Evolutionary conservation across 208 protist genomes (phyloP).

Genomic region (Trypanosomatidae sp.): DNA sequence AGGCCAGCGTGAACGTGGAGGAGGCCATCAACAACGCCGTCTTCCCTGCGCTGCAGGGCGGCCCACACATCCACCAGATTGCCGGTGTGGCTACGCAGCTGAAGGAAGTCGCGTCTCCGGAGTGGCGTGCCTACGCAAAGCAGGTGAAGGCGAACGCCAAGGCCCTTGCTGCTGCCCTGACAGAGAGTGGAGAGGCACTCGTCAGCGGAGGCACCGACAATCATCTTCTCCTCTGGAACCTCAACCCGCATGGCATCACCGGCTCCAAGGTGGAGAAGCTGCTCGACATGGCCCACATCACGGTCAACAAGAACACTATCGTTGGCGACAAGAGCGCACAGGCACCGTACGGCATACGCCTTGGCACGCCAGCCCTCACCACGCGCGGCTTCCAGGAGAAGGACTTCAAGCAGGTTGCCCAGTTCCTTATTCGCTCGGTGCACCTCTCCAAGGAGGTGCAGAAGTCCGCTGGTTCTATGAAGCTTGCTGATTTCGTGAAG

Average conservation of each 20-base stretch:
- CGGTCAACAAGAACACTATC: constrained; percentile 98
- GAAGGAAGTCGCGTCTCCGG: constrained; percentile 93
- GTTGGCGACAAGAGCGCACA: constrained; percentile 93
- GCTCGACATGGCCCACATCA: constrained; percentile 89
- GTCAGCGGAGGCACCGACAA: constrained; percentile 98
- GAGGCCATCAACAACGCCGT: constrained; percentile 96
- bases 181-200: constrained; percentile 89
- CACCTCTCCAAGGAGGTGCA: constrained; percentile 83
- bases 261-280: constrained; percentile 97
- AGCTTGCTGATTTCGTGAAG: constrained; percentile 76
- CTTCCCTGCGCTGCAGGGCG: constrained; percentile 98
- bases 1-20: constrained; percentile 85
- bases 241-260: constrained; percentile 93
- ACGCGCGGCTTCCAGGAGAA: constrained; percentile 92
- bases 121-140: constrained; percentile 94
- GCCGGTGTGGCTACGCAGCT: constrained; percentile 96
- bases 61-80: constrained; percentile 99
- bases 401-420: constrained; percentile 92
- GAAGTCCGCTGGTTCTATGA: constrained; percentile 55
- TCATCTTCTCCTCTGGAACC: constrained; percentile 97
- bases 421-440: constrained; percentile 89
- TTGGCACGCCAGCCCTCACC: constrained; percentile 96
- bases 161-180: constrained; percentile 80
- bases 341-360: constrained; percentile 93
- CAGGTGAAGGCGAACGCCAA: constrained; percentile 93